A percentile compares a stretch with the other conserved stretches of the same genome.
Evolutionary conservation across 148 eudicot genomes (phyloP).

Genomic region (Pharnaceum exiguum): DNA sequence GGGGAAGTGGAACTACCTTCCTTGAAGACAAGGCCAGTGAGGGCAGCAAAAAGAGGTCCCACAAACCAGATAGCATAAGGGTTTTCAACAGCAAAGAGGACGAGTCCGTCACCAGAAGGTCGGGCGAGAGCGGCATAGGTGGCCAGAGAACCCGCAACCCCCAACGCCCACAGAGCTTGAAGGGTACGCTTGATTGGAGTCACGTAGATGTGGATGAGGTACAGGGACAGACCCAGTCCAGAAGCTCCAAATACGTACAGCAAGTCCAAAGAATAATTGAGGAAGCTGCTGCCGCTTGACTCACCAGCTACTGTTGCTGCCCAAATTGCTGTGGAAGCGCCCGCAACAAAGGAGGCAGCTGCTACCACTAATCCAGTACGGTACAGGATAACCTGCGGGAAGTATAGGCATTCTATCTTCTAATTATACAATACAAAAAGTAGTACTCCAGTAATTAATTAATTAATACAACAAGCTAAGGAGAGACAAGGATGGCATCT

Average conservation of each 20-base stretch:
- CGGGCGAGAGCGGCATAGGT: conserved; percentile 53
- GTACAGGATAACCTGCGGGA: conserved; percentile 62
- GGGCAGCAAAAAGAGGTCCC: conserved; percentile 81
- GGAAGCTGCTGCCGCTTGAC: conserved; percentile 16
- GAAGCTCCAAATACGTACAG: conserved; percentile 59
- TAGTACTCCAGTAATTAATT: too few species aligned
- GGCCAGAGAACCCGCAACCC: conserved; percentile 59
- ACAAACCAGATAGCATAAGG: conserved; percentile 85
- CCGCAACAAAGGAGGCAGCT: conserved; percentile 61
- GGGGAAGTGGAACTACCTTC: conserved; percentile 44
- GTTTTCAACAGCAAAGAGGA: conserved; percentile 54
- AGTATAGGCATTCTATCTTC: too few species aligned
- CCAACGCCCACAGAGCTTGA: conserved; percentile 71
- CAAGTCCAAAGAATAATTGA: conserved; percentile 33
- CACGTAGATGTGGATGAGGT: conserved; percentile 74
- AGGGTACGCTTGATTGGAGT: conserved; percentile 78
- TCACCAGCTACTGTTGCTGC: conserved; percentile 18
- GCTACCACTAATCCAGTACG: conserved; percentile 83
- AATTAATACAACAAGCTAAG: too few species aligned
- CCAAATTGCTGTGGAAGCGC: conserved; percentile 56
- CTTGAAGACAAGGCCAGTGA: conserved; percentile 89
- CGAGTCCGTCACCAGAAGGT: conserved; percentile 53
- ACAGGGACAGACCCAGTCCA: conserved; percentile 76
- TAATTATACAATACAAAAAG: too few species aligned
- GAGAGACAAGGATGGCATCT: not conserved